A percentile compares a stretch with the other conserved stretches of the same genome.
These are phyloP conservation scores for Stachybotrys chartarum DNA, from an alignment of 2,329 filamentous ascomycete species.

Conservation along the genomic window DNA sequence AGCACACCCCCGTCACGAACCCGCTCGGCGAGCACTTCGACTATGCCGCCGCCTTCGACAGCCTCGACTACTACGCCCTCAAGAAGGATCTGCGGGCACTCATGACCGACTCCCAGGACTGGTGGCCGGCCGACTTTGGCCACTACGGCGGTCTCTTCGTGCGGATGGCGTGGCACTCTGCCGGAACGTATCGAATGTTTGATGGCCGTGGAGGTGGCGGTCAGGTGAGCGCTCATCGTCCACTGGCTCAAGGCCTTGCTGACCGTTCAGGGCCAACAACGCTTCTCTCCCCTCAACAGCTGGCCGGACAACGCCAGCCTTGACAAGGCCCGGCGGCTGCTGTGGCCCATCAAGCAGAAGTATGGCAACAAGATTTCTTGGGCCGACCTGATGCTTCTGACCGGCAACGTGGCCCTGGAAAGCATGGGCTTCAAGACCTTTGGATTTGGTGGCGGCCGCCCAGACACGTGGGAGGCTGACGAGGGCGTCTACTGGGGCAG, in stretches of 20 bases:
- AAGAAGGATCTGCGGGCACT: conserved; percentile 67
- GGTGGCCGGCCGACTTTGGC: conserved; percentile 77
- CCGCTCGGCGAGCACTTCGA: conserved; percentile 61
- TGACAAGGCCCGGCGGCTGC: conserved; percentile 72
- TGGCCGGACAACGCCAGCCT: conserved; percentile 75
- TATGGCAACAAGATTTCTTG: conserved; percentile 78
- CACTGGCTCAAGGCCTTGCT: neutral
- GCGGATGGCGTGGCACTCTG: conserved; percentile 75
- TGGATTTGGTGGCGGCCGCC: conserved; percentile 65
- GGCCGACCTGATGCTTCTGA: conserved; percentile 65
- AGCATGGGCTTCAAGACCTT: conserved; percentile 69
- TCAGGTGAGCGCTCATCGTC: conserved; percentile 7
- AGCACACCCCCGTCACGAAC: conserved; percentile 57
- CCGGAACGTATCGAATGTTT: conserved; percentile 68
- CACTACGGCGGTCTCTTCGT: conserved; percentile 77
- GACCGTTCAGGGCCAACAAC: conserved; percentile 53
- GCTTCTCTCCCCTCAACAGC: conserved; percentile 72
- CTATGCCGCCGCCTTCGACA: conserved; percentile 67
- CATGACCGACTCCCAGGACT: conserved; percentile 74
- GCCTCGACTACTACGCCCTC: conserved; percentile 37
- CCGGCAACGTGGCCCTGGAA: conserved; percentile 71
- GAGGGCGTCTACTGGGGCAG: conserved; percentile 72
- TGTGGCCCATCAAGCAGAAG: conserved; percentile 81
- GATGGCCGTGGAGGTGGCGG: conserved; percentile 72
- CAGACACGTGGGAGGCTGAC: conserved; percentile 69